These are phyloP conservation scores for Pholiota microspora DNA, from an alignment of 768 basidiomycete genomes.

Conservation along the genomic window DNA sequence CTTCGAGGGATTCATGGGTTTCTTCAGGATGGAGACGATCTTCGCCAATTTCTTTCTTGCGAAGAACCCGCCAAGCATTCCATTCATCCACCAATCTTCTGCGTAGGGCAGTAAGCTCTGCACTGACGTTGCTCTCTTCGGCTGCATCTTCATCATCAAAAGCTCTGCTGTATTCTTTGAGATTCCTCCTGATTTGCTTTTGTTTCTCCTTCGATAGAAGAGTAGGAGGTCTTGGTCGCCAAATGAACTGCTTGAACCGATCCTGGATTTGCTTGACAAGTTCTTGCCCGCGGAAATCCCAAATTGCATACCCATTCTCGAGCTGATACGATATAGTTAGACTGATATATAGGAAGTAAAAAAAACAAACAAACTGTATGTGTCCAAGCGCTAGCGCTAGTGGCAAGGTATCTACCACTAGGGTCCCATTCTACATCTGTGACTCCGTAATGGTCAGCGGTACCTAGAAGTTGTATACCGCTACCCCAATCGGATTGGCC, in stretches of 20 bases:
- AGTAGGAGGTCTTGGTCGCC: conserved; percentile 93
- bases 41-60: conserved; percentile 63
- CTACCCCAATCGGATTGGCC: conserved; percentile 75
- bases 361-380: conserved; percentile 60
- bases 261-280: conserved; percentile 87
- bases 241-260: conserved; percentile 98
- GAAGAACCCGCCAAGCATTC: conserved; percentile 91
- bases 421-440: conserved; percentile 99
- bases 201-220: conserved; percentile 87
- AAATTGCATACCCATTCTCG: conserved; percentile 94
- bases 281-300: conserved; percentile 98
- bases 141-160: conserved; percentile 98
- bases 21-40: conserved; percentile 42
- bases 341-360: not conserved
- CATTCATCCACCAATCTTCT: conserved; percentile 96
- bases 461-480: conserved; percentile 81
- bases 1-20: conserved; percentile 64
- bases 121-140: conserved; percentile 92
- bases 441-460: conserved; percentile 93
- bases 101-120: conserved; percentile 87
- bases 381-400: conserved; percentile 90
- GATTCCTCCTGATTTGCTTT: conserved; percentile 79
- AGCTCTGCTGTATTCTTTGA: conserved; percentile 84
- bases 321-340: conserved; percentile 48
- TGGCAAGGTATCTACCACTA: conserved; percentile 88